Evolutionary conservation across 371 early-diverging fungal species (phyloP), one percentile per base, ranked within the genome.

Genomic region (Neoconidiobolus thromboides): DNA sequence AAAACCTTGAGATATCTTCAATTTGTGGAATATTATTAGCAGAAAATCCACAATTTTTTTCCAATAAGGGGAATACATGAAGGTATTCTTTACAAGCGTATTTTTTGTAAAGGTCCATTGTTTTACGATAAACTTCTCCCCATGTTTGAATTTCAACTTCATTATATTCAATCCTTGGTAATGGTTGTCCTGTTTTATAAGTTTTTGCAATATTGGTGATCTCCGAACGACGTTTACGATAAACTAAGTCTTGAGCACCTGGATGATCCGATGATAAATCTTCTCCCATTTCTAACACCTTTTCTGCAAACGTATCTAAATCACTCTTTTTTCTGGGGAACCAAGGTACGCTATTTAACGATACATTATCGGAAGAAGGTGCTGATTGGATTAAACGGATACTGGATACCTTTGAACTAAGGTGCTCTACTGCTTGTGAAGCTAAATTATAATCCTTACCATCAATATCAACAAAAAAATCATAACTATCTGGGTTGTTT

Each of bases 251-350:
- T 41, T 79, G 75, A 62, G 92, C 93, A 46, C 97, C 97, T 14
- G 95, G 94, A 67, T 94, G 94, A 66, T 93, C 93, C 42, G 92
- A 83, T 51, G 84, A 87, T 52, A 87, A 76, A 63, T 85, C 94
- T 67, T 86, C 89, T 9, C 95, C 94, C 80, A 89, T 93, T 62
- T 86, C 87, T 61, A 93, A 72, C 6, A 92, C 93, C 65, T 89
- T 89, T 50, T 90, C 89, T 1, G 91, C 88, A 76, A 93, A 94
- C 2, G 84, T 76, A 67, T 96, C 96, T 62, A 96, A 75, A 69
- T 96, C 96, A 42, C 82, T 65, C 72, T 88, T 78, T 68, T 89
- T 91, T 65, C 94, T 83, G 48, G 96, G 96, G 75, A 95, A 96
- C 94, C 94, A 95, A 37, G 92, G 92, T n/a, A 42, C 26, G 3